A percentile compares a stretch with the other conserved stretches of the same genome.
Conservation (phyloP, 148 eudicot species). For the Bassia scoparia region DNA sequence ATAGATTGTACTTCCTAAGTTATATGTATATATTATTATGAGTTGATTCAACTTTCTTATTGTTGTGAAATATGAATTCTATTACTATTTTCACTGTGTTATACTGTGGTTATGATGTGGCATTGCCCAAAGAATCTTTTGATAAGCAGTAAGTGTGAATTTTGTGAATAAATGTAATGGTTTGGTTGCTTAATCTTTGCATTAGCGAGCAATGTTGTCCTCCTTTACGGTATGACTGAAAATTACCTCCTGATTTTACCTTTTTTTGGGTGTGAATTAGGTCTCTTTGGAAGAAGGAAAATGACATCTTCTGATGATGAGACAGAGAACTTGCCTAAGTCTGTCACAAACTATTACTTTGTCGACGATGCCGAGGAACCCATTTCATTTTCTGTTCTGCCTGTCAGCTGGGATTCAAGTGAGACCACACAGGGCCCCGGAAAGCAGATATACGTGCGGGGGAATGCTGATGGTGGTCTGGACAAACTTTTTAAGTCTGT, state of each 20-base stretch:
- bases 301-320: slow-evolving; percentile 81
- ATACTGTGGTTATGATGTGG: too few relatives aligned
- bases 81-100: too few relatives aligned
- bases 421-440: slow-evolving; percentile 22
- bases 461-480: slow-evolving; percentile 63
- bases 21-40: too few relatives aligned
- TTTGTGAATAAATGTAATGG: too few relatives aligned
- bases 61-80: too few relatives aligned
- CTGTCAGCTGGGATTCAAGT: slow-evolving; percentile 48
- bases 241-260: neutral
- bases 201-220: too few relatives aligned
- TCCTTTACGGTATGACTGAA: neutral
- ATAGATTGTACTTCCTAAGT: too few relatives aligned
- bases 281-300: neutral
- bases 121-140: too few relatives aligned
- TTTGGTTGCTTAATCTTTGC: too few relatives aligned
- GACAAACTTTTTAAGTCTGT: slow-evolving; percentile 53
- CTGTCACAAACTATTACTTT: slow-evolving; percentile 57
- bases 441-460: slow-evolving; percentile 47
- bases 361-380: slow-evolving; percentile 41
- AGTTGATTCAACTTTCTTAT: too few relatives aligned
- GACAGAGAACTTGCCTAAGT: slow-evolving; percentile 39
- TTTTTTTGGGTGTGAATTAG: neutral
- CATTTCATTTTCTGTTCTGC: slow-evolving; percentile 57
- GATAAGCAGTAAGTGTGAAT: too few relatives aligned